Percentiles rank a stretch among this genome's conserved stretches.
phyloP scores from a whole-genome alignment of 2,329 filamentous ascomycete species.

The Xylariaceae sp. region DNA sequence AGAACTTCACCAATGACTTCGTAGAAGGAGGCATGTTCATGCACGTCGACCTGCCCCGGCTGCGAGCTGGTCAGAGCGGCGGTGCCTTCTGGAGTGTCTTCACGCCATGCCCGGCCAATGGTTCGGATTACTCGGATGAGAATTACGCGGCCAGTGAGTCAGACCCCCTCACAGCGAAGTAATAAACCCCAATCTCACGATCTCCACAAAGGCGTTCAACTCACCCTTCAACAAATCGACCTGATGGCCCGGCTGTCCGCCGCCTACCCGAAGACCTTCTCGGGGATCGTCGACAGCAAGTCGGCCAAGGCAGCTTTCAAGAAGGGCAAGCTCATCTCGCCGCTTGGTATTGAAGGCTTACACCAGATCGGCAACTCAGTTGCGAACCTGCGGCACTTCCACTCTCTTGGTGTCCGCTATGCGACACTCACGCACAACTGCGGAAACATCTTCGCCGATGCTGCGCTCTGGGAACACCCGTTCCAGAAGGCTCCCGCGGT shows the following conservation, averaged over 20 bases:
- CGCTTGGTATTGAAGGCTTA: slow-evolving; percentile 77
- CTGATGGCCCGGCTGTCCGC: slow-evolving; percentile 53
- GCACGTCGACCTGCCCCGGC: slow-evolving; percentile 75
- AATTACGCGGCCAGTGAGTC: slow-evolving; percentile 63
- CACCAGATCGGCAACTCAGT: slow-evolving; percentile 89
- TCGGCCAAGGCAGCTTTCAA: slow-evolving; percentile 59
- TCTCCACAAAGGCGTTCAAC: slow-evolving; percentile 54
- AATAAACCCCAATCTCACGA: slow-evolving; percentile 8
- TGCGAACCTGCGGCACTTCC: slow-evolving; percentile 68
- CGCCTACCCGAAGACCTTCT: slow-evolving; percentile 53
- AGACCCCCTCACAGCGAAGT: not conserved
- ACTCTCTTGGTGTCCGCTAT: slow-evolving; percentile 77
- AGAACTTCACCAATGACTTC: slow-evolving; percentile 70
- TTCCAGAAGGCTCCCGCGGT: slow-evolving; percentile 48
- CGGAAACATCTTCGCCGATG: slow-evolving; percentile 84
- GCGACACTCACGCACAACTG: slow-evolving; percentile 90
- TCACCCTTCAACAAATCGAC: slow-evolving; percentile 61
- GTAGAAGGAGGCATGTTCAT: slow-evolving; percentile 59
- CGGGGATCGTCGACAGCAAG: slow-evolving; percentile 54
- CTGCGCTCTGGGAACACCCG: slow-evolving; percentile 60
- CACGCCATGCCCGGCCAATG: slow-evolving; percentile 67
- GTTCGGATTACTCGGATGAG: slow-evolving; percentile 65
- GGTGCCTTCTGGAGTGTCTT: slow-evolving; percentile 94
- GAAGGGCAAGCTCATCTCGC: slow-evolving; percentile 64
- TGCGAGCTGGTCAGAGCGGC: slow-evolving; percentile 65